Evolutionary conservation across 2,329 filamentous ascomycete species (phyloP).

Genomic region (Zymoseptoria pseudotritici): DNA sequence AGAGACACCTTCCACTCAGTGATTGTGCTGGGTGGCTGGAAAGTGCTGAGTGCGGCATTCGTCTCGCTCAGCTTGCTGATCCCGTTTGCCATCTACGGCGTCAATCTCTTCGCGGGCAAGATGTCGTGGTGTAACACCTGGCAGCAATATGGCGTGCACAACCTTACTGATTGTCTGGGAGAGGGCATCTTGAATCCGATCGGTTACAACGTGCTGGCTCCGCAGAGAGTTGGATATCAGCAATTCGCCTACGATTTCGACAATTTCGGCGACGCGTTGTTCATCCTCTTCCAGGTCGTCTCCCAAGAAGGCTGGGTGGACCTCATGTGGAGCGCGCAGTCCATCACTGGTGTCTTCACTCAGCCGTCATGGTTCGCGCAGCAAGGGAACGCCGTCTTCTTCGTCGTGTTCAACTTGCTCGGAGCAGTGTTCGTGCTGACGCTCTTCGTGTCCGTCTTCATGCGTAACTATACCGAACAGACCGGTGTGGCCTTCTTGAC

Average conservation of each 20-base stretch:
- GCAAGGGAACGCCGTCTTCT: constrained; percentile 86
- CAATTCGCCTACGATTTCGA: constrained; percentile 91
- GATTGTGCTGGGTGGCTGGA: constrained; percentile 89
- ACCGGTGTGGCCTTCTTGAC: constrained; percentile 95
- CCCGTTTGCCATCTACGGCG: constrained; percentile 90
- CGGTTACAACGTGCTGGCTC: constrained; percentile 77
- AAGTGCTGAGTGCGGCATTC: constrained; percentile 83
- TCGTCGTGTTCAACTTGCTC: constrained; percentile 91
- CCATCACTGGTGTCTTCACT: constrained; percentile 65
- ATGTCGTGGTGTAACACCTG: constrained; percentile 73
- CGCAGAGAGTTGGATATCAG: constrained; percentile 56
- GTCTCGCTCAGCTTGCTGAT: constrained; percentile 91
- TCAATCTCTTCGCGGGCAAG: constrained; percentile 85
- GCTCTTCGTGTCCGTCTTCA: constrained; percentile 96
- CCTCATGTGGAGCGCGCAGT: constrained; percentile 77
- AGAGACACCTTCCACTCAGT: constrained; percentile 95
- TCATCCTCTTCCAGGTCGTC: constrained; percentile 97
- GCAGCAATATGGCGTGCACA: constrained; percentile 43
- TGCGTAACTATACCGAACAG: constrained; percentile 99
- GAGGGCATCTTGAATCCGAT: constrained; percentile 74
- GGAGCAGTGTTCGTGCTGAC: constrained; percentile 95
- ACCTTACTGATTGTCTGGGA: constrained; percentile 69
- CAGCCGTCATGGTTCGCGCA: constrained; percentile 65
- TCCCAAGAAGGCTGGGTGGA: constrained; percentile 97
- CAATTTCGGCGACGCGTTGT: constrained; percentile 85